These are phyloP conservation scores for Penicillium concentricum DNA, from an alignment of 2,329 filamentous ascomycete species.

Conservation along the genomic window DNA sequence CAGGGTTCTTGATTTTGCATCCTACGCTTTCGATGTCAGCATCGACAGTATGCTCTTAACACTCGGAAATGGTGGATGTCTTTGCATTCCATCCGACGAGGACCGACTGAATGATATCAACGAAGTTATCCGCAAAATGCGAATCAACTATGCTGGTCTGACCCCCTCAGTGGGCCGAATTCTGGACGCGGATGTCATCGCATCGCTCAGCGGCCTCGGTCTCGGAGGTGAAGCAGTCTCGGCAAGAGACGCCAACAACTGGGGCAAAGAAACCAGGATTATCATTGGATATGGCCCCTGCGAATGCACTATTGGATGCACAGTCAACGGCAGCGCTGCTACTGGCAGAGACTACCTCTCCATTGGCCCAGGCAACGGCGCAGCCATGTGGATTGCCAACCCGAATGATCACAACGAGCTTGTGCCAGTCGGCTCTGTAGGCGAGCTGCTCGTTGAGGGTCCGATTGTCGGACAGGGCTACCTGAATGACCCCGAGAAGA, in stretches of 20 bases:
- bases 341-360: slow-evolving; percentile 37
- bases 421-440: slow-evolving; percentile 46
- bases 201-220: slow-evolving; percentile 41
- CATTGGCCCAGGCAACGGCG: slow-evolving; percentile 40
- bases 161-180: slow-evolving; percentile 59
- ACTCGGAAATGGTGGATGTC: slow-evolving; percentile 56
- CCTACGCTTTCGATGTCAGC: slow-evolving; percentile 55
- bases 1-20: slow-evolving; percentile 61
- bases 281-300: slow-evolving; percentile 47
- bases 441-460: slow-evolving; percentile 50
- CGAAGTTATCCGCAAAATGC: slow-evolving; percentile 51
- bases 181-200: slow-evolving; percentile 43
- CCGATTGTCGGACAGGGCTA: slow-evolving; percentile 51
- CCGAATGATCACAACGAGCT: slow-evolving; percentile 38
- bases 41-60: slow-evolving; percentile 57
- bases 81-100: slow-evolving; percentile 57
- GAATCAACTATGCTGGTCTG: slow-evolving; percentile 57
- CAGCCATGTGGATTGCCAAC: slow-evolving; percentile 42
- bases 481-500: slow-evolving; percentile 41
- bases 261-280: slow-evolving; percentile 43
- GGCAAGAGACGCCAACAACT: slow-evolving; percentile 41
- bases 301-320: slow-evolving; percentile 45
- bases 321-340: slow-evolving; percentile 37
- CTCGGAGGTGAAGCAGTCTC: slow-evolving; percentile 49
- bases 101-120: slow-evolving; percentile 52